Conservation (phyloP, 306 rosid genomes). For the Dryas alaskensis region DNA sequence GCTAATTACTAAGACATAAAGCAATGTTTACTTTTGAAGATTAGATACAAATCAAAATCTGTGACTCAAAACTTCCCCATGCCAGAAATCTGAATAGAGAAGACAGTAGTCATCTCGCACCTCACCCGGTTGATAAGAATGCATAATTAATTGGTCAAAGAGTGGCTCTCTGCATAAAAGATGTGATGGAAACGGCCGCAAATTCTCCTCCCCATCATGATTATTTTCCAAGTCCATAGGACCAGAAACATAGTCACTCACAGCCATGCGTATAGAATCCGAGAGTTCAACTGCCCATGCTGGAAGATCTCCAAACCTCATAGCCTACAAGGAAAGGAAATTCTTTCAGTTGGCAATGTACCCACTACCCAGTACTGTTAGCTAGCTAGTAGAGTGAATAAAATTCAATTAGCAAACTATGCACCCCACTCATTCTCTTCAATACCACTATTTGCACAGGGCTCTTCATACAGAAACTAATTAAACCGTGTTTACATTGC, state of each 20-base stretch:
- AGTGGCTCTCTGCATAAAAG: constrained; percentile 61
- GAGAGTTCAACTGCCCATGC: constrained; percentile 62
- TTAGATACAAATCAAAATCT: background rate
- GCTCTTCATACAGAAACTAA: background rate
- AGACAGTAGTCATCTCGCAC: constrained; percentile 29
- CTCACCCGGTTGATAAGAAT: constrained; percentile 76
- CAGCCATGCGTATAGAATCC: constrained; percentile 34
- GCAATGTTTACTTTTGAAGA: background rate
- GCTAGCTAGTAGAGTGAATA: background rate
- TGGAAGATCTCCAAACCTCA: constrained; percentile 86
- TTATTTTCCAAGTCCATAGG: constrained; percentile 13
- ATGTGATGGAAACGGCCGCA: constrained; percentile 33
- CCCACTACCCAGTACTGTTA: background rate
- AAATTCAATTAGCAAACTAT: background rate
- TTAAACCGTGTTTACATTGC: background rate
- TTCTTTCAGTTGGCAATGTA: background rate
- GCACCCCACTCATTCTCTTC: background rate
- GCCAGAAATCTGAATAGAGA: background rate
- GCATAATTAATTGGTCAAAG: constrained; percentile 76
- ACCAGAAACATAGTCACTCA: constrained; percentile 21
- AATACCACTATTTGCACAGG: background rate
- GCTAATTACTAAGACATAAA: background rate
- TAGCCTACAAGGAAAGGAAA: constrained; percentile 46
- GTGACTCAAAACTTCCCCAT: background rate
- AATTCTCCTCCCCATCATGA: constrained; percentile 18